Evolutionary conservation across 805 yeast species (phyloP).

Genomic region (Barnettozyma botsteinii): DNA sequence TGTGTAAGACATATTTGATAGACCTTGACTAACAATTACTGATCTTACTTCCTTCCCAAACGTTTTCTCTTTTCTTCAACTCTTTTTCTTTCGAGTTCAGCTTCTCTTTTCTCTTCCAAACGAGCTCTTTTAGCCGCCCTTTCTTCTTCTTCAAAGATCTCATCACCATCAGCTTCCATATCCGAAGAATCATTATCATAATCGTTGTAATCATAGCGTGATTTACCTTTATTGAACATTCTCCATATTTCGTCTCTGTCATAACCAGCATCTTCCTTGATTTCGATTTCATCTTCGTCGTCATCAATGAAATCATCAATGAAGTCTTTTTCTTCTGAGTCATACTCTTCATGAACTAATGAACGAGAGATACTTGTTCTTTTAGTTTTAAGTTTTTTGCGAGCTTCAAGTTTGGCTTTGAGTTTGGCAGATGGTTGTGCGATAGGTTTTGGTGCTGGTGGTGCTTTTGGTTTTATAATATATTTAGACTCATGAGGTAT

Average conservation of each 20-base stretch:
- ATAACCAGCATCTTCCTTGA: slow-evolving; percentile 40
- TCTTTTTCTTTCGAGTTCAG: slow-evolving; percentile 47
- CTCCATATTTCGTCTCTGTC: slow-evolving; percentile 89
- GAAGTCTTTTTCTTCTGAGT: slow-evolving; percentile 34
- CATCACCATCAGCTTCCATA: slow-evolving; percentile 95
- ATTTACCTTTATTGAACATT: slow-evolving; percentile 63
- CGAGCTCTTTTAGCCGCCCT: slow-evolving; percentile 62
- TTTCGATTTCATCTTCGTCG: slow-evolving; percentile 23
- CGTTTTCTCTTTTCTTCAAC: slow-evolving; percentile 44
- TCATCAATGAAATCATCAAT: slow-evolving; percentile 51
- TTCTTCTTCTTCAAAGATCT: slow-evolving; percentile 78
- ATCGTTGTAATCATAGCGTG: slow-evolving; percentile 39
- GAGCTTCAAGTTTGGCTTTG: slow-evolving; percentile 38
- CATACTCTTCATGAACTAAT: slow-evolving; percentile 44
- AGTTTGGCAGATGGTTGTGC: slow-evolving; percentile 57
- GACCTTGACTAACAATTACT: too few species aligned
- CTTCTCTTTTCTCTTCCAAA: slow-evolving; percentile 71
- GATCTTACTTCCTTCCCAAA: slow-evolving; percentile 17
- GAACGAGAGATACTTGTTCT: not conserved
- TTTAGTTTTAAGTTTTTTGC: slow-evolving; percentile 15
- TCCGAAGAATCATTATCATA: slow-evolving; percentile 48
- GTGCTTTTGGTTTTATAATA: slow-evolving; percentile 1
- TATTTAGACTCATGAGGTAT: too few species aligned
- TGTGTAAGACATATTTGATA: too few species aligned
- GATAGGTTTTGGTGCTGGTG: slow-evolving; percentile 24